Base-by-base conservation (phyloP, 495 filamentous ascomycete species). In the Tetracladium setigerum region DNA sequence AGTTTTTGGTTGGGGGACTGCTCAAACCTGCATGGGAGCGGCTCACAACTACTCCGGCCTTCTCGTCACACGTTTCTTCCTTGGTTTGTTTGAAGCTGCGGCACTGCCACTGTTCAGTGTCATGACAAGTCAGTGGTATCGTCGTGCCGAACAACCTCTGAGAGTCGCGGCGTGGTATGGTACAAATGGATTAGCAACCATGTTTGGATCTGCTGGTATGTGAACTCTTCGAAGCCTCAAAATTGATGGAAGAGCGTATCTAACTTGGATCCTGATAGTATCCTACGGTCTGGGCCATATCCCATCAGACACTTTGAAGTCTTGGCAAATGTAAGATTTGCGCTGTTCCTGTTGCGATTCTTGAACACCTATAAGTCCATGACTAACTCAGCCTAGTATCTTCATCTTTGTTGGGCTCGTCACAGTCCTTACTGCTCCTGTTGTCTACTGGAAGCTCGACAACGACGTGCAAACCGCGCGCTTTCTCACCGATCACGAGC, bases 121-220 rank as follows among this genome's bases (percentile, higher is more conserved):
- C 46, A 74, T 79, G 46, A 77, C 73, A 11, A 60, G 61, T 16
- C 63, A 70, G 67, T 86, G 79, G 79, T 87, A 85, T 49, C 77
- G 77, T 0, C 70, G 77, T 10, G 67, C 70, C 1, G 81, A 86
- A 56, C 74, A 81, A 48, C 76, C 79, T 0, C 63, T 78, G 1
- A 67, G 83, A 12, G 81, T 83, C 16, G 74, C 73, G 4, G 67
- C 79, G 12, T 86, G 82, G 82, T 86, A 82, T 57, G 71, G 70
- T 17, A 81, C 79, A 6, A 70, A 83, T 30, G 83, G 81, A 0
- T 46, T 74, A 9, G 82, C 77, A 1, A 83, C 79, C 38, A 83
- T 85, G 11, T 44, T 81, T 38, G 82, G 79, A 0, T 75, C 79
- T 1, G 49, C 80, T 11, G n/a, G n/a, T n/a, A n/a, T n/a, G n/a